These are phyloP conservation scores for Eucalyptus cloeziana DNA, from an alignment of 345 rosid species.

Conservation along the genomic window DNA sequence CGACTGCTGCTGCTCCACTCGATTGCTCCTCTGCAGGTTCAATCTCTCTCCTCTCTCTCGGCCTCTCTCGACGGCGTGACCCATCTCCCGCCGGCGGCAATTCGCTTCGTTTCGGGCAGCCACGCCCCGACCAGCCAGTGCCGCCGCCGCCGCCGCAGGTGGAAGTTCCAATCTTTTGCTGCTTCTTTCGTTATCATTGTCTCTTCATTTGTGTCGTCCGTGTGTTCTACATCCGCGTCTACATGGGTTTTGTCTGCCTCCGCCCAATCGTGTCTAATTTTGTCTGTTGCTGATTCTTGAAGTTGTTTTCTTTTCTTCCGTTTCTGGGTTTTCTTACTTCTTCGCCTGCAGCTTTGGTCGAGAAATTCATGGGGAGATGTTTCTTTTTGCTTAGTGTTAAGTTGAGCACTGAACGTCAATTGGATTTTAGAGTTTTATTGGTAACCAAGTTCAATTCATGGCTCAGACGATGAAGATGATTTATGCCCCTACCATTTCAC, in stretches of 20 bases:
- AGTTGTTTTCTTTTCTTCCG: background rate
- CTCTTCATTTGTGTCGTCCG: background rate
- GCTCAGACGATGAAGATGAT: background rate
- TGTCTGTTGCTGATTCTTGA: background rate
- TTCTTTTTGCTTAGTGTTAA: background rate
- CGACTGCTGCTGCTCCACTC: background rate
- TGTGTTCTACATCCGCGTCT: background rate
- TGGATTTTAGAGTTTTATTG: background rate
- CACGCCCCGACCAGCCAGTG: background rate
- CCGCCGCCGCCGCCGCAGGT: background rate
- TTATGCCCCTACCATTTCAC: background rate
- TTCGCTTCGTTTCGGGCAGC: background rate
- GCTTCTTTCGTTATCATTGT: background rate
- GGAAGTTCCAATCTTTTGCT: background rate
- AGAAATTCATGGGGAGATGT: background rate
- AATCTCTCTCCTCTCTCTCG: background rate
- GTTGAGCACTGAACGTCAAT: background rate
- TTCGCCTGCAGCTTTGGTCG: background rate
- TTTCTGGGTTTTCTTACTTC: background rate
- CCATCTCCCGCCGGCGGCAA: background rate
- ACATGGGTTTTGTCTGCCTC: background rate
- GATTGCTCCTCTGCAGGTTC: background rate
- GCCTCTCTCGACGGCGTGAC: background rate
- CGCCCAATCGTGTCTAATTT: background rate
- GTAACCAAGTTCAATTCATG: background rate